phyloP scores from a whole-genome alignment of 108 stramenopile genomes.

The Fragilariopsis cylindrus region DNA sequence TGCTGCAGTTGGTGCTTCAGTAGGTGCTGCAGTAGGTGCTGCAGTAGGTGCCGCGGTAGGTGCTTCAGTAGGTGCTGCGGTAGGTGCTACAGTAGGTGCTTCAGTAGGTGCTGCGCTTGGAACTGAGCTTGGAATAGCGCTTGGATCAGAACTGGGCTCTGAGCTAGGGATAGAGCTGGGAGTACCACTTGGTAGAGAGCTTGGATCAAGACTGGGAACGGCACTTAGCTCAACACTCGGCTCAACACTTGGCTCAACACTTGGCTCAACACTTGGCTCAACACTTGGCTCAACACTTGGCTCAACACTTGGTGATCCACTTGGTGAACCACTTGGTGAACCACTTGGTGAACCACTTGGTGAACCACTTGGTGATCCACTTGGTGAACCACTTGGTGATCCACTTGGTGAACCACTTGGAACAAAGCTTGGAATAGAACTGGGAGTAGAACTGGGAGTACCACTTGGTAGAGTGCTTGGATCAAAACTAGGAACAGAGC shows the following conservation, averaged over 20 bases:
- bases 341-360: not conserved
- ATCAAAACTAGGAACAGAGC: not conserved
- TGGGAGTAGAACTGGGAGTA: not conserved
- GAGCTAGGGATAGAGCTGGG: constrained; percentile 2
- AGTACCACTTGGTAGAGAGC: not conserved
- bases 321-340: not conserved
- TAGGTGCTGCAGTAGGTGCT: no score
- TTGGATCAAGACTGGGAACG: not conserved
- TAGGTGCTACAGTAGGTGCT: no score
- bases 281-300: no score
- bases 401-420: not conserved
- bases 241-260: no score
- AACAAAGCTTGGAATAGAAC: not conserved
- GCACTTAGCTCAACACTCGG: no score
- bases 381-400: not conserved
- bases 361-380: not conserved
- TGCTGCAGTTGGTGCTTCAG: no score
- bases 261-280: no score
- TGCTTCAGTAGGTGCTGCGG: no score
- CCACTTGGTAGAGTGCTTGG: not conserved
- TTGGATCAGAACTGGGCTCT: not conserved
- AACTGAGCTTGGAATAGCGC: not conserved
- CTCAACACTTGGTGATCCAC: not conserved
- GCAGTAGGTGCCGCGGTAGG: no score
- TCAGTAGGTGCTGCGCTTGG: not conserved